Percentiles rank a stretch among this genome's conserved stretches.
These are phyloP conservation scores for Cladobotryum mycophilum DNA, from an alignment of 2,329 filamentous ascomycete genomes.

Conservation along the genomic window DNA sequence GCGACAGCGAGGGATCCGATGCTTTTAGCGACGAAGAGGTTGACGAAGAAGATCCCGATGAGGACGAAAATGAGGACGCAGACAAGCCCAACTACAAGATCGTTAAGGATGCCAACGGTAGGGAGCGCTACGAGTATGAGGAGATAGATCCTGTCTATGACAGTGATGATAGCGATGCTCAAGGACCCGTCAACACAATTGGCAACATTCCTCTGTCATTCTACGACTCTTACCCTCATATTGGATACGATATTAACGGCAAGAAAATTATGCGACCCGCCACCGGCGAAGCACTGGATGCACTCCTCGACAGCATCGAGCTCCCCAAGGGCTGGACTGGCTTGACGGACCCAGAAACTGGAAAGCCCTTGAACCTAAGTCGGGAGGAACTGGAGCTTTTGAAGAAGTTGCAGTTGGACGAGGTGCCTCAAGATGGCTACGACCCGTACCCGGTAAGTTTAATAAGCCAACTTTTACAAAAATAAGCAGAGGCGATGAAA, in stretches of 20 bases:
- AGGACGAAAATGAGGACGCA: conserved; percentile 35
- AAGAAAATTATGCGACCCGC: conserved; percentile 97
- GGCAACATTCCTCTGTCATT: conserved; percentile 90
- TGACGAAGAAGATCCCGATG: conserved; percentile 25
- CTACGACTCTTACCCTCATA: conserved; percentile 96
- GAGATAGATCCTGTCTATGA: conserved; percentile 95
- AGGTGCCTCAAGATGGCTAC: conserved; percentile 80
- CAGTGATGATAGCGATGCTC: conserved; percentile 85
- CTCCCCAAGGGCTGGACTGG: conserved; percentile 97
- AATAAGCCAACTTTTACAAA: not conserved
- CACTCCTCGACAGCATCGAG: conserved; percentile 91
- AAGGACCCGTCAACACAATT: conserved; percentile 79
- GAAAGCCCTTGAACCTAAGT: conserved; percentile 82
- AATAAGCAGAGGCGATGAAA: too few relatives aligned
- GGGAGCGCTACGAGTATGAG: conserved; percentile 82
- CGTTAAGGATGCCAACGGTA: conserved; percentile 81
- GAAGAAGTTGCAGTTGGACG: conserved; percentile 81
- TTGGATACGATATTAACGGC: conserved; percentile 97
- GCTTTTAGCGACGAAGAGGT: conserved; percentile 23
- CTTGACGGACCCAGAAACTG: conserved; percentile 86
- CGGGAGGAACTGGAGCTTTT: conserved; percentile 85
- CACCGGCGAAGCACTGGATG: conserved; percentile 87
- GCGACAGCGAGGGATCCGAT: not conserved
- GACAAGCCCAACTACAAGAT: conserved; percentile 34
- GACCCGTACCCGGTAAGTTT: conserved; percentile 75